Evolutionary conservation across 2,329 filamentous ascomycete species (phyloP).

Genomic region (Dothideomycetes sp.): DNA sequence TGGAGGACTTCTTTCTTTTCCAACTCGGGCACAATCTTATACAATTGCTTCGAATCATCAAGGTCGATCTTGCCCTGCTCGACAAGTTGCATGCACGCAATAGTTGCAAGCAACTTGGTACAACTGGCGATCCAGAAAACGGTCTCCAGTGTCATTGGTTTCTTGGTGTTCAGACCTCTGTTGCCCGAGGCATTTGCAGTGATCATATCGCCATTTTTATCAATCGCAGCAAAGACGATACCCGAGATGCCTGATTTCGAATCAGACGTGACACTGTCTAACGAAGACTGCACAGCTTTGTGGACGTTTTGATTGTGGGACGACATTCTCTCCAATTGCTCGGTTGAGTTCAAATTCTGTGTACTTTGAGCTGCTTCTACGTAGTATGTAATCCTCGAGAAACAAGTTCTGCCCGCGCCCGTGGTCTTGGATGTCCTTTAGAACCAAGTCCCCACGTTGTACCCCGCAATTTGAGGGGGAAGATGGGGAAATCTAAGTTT

Average conservation of each 20-base stretch:
- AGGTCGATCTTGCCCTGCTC: constrained; percentile 31
- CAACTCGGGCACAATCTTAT: constrained; percentile 32
- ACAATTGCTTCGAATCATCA: constrained; percentile 29
- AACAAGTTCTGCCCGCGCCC: too few species aligned
- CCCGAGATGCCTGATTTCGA: constrained; percentile 24
- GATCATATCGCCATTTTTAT: constrained; percentile 32
- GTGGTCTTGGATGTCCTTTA: too few species aligned
- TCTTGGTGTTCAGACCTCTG: constrained; percentile 25
- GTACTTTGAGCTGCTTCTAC: too few species aligned
- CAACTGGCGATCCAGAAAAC: constrained; percentile 49
- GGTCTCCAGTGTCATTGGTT: constrained; percentile 49
- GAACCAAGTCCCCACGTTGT: too few species aligned
- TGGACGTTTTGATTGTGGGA: neutral
- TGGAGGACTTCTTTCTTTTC: constrained; percentile 30
- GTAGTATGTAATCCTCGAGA: too few species aligned
- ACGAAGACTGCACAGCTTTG: constrained; percentile 6
- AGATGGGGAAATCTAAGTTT: too few species aligned
- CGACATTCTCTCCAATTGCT: too few species aligned
- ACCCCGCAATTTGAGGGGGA: too few species aligned
- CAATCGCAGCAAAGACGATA: constrained; percentile 33
- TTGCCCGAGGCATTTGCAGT: constrained; percentile 32
- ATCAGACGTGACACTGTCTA: constrained; percentile 11
- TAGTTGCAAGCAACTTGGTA: constrained; percentile 31
- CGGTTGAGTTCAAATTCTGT: too few species aligned
- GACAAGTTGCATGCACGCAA: constrained; percentile 38